Conservation (phyloP, 169 alveolate species). For the Plasmodium chabaudi region DNA sequence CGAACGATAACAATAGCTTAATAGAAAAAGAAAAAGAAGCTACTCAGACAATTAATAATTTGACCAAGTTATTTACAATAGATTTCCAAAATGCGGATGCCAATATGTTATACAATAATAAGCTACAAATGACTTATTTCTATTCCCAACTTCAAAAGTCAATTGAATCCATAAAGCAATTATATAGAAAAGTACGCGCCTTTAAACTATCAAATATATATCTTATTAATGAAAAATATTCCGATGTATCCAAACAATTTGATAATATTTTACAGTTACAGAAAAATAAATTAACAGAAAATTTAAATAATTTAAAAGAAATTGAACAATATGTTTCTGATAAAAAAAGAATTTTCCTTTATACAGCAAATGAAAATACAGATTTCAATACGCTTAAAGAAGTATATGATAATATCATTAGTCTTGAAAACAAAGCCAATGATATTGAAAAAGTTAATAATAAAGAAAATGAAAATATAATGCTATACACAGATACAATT, state of each 20-base stretch:
- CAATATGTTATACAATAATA: no score
- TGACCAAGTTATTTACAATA: no score
- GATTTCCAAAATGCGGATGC: no score
- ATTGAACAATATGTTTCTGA: neutral
- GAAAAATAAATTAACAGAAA: neutral
- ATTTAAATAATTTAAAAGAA: neutral
- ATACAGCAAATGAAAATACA: neutral
- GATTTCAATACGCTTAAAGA: neutral
- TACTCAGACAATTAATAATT: no score
- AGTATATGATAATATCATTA: neutral
- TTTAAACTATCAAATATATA: conserved; percentile 1
- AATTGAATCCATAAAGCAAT: neutral
- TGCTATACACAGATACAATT: neutral
- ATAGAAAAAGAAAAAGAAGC: neutral
- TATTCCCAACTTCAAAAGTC: no score
- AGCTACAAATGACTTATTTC: no score
- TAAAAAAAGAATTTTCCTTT: neutral
- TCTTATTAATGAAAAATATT: neutral
- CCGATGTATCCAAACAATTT: neutral
- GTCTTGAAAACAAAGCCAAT: neutral
- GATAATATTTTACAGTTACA: neutral
- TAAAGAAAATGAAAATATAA: neutral
- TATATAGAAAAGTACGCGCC: neutral
- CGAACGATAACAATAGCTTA: neutral
- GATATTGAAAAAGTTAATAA: neutral